Conservation (phyloP, 164 flowering plant genomes). For the Umbilicus rupestris region DNA sequence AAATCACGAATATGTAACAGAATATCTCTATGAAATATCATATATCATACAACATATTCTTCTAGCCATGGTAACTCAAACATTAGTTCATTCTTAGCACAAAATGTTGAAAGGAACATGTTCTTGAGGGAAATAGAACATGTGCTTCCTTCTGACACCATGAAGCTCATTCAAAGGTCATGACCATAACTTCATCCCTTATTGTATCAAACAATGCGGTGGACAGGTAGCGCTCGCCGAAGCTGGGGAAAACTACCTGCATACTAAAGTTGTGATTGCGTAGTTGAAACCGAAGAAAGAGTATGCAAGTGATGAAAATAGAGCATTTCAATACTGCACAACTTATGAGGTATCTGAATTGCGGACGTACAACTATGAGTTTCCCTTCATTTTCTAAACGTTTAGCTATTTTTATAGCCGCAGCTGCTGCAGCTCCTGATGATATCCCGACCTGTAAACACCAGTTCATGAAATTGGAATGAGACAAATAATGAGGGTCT, state of each 20-base stretch:
- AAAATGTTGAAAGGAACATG: neutral
- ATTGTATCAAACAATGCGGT: neutral
- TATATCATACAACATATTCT: too few species aligned
- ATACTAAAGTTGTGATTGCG: neutral
- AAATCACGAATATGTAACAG: too few species aligned
- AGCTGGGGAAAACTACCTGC: slow-evolving; percentile 7
- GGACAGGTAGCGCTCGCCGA: slow-evolving; percentile 3
- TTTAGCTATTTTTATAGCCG: slow-evolving; percentile 16
- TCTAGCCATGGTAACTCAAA: too few species aligned
- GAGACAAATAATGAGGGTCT: neutral
- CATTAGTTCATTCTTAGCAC: too few species aligned
- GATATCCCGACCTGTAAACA: slow-evolving; percentile 12
- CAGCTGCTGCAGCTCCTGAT: slow-evolving; percentile 32
- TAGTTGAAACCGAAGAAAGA: neutral
- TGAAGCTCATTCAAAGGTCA: neutral
- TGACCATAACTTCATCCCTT: neutral
- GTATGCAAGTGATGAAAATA: neutral
- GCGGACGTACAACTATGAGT: slow-evolving; percentile 9
- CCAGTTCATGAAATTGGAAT: neutral
- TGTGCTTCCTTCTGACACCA: neutral
- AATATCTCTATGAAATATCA: too few species aligned
- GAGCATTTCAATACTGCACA: neutral
- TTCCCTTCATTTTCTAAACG: slow-evolving; percentile 12
- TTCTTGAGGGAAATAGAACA: neutral
- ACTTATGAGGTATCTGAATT: neutral